Evolutionary conservation across 768 basidiomycete genomes (phyloP), one percentile per base, ranked within the genome.

Genomic region (Phaffia tasmanica): DNA sequence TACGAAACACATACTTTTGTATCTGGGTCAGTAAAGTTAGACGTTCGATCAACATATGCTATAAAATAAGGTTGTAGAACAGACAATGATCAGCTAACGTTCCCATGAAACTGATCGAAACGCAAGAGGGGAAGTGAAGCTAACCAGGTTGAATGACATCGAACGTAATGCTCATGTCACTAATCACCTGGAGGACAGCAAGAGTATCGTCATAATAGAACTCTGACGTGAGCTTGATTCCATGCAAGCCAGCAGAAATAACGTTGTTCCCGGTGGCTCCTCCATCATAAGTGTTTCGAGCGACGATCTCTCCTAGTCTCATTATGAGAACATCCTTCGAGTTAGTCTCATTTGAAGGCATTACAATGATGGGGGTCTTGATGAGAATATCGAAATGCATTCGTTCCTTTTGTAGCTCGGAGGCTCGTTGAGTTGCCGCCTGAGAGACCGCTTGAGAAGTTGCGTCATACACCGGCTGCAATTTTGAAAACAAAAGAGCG

Each of bases 391-490:
- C 83, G 77, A 92, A 97, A 75, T 89, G 84, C 88, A 98, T 92
- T 61, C 85, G 83, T 63, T 69, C 61, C 21, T 67, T 65, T 71
- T 88, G 86, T n/a, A 93, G 87, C 75, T 88, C 89, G n/a, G 89
- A 84, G 5, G 92, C 95, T 57, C 83, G 81, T 74, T 97, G 89
- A 29, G 89, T 91, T 49, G 95, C 95, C 25, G 84, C 94, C 15
- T 59, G 46, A 2, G 89, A 88, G 18, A 64, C 63, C 2, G 51
- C 63, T 74, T 89, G 85, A 1, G 89, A 88, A 15, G 94, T 92
- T 23, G 92, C 84, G 76, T 99, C 94, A 71, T 98, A 98, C 15
- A 98, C 75, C 1, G 87, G 87, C 78, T 98, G 98, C 72, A 99
- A 84, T 70, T 84, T 85, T 5, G 91, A 88, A 48, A 99, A 83